Conservation (phyloP, 495 filamentous ascomycete species). For the Penicillium paxilli region DNA sequence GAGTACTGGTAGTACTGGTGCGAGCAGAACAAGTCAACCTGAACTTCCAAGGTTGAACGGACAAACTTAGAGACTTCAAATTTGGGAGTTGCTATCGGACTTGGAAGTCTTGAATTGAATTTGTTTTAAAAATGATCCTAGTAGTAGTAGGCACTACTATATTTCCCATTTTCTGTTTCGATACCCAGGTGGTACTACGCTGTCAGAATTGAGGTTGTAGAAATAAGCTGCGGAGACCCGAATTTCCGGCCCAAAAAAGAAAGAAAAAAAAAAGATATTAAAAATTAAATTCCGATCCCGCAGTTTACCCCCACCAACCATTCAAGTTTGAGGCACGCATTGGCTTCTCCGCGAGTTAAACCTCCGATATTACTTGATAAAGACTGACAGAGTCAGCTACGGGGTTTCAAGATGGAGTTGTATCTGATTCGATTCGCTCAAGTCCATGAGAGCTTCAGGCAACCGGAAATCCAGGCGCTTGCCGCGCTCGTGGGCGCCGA, state of each 20-base stretch:
- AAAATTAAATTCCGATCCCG: slow-evolving; percentile 14
- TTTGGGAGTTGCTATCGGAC: too few species aligned
- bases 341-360: not conserved
- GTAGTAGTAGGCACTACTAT: too few species aligned
- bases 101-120: too few species aligned
- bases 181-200: too few species aligned
- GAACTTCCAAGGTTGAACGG: too few species aligned
- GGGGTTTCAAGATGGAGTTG: slow-evolving; percentile 53
- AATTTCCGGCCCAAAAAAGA: not conserved
- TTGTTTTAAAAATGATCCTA: too few species aligned
- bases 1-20: too few species aligned
- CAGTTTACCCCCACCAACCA: slow-evolving; percentile 19
- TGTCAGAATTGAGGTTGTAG: not conserved
- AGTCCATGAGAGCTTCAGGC: slow-evolving; percentile 84
- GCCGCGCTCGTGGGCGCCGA: slow-evolving; percentile 67
- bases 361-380: not conserved
- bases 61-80: too few species aligned
- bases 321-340: not conserved
- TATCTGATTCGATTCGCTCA: slow-evolving; percentile 92
- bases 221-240: not conserved
- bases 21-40: too few species aligned
- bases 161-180: too few species aligned
- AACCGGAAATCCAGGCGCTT: slow-evolving; percentile 80
- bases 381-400: not conserved
- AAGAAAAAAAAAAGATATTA: slow-evolving; percentile 1